Evolutionary conservation across 805 yeast species (phyloP).

Genomic region (Cyberlindnera japonica): DNA sequence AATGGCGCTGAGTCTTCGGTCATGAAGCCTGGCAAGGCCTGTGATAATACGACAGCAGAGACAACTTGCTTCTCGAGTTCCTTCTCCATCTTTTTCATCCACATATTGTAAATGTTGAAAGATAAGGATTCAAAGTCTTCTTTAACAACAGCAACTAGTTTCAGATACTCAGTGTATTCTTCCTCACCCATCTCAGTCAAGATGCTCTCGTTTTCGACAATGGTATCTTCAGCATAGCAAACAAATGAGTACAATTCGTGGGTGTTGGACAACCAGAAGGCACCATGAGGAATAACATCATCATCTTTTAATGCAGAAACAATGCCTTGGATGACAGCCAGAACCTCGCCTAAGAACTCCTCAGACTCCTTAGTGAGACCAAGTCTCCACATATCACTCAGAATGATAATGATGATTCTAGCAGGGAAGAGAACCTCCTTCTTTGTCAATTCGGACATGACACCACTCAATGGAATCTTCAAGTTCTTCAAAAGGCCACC

Average conservation of each 20-base stretch:
- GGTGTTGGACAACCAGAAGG: constrained; percentile 96
- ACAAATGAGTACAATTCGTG: constrained; percentile 95
- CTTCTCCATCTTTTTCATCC: constrained; percentile 95
- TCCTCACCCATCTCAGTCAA: constrained; percentile 82
- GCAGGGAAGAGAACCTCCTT: constrained; percentile 96
- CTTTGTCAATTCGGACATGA: constrained; percentile 75
- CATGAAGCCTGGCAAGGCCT: constrained; percentile 92
- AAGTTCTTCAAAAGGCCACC: constrained; percentile 82
- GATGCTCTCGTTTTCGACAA: constrained; percentile 75
- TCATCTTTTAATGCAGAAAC: constrained; percentile 80
- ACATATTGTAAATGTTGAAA: constrained; percentile 90
- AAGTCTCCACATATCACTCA: constrained; percentile 97
- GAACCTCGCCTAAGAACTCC: constrained; percentile 82
- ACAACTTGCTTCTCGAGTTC: constrained; percentile 87
- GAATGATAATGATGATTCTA: constrained; percentile 83
- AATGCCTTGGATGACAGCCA: constrained; percentile 80
- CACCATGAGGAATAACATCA: constrained; percentile 85
- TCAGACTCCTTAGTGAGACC: constrained; percentile 92
- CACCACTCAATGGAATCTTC: constrained; percentile 81
- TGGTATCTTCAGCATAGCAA: constrained; percentile 89
- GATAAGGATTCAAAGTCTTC: constrained; percentile 92
- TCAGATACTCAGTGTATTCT: constrained; percentile 86
- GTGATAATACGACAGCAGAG: constrained; percentile 93
- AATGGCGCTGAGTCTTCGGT: constrained; percentile 80
- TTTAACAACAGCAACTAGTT: constrained; percentile 84